Evolutionary conservation across 345 rosid species (phyloP).

Genomic region (Microthlaspi erraticum): DNA sequence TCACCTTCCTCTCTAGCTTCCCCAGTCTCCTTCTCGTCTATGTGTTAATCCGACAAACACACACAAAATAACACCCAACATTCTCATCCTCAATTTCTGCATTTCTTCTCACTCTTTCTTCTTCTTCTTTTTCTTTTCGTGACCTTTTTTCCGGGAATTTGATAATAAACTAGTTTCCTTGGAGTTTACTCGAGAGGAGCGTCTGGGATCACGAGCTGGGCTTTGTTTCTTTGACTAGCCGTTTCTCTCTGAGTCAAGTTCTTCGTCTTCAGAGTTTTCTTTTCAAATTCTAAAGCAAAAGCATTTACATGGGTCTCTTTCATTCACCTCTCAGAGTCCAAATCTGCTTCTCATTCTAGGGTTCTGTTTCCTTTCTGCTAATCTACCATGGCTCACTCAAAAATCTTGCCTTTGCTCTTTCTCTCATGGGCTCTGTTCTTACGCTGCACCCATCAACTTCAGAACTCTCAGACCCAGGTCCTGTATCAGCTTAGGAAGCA

Average conservation of each 20-base stretch:
- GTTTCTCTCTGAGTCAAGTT: constrained; percentile 16
- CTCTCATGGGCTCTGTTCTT: constrained; percentile 53
- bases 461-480: constrained; percentile 63
- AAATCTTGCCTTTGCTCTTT: constrained; percentile 45
- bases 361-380: constrained; percentile 37
- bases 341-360: constrained; percentile 37
- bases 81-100: constrained; percentile 34
- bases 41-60: constrained; percentile 43
- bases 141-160: constrained; percentile 15
- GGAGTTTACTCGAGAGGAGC: constrained; percentile 30
- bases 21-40: constrained; percentile 35
- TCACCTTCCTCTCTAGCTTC: constrained; percentile 40
- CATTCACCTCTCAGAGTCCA: constrained; percentile 23
- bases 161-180: constrained; percentile 16
- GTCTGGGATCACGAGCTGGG: constrained; percentile 43
- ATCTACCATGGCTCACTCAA: constrained; percentile 46
- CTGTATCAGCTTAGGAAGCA: constrained; percentile 81
- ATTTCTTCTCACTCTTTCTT: constrained; percentile 21
- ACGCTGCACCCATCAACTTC: constrained; percentile 58
- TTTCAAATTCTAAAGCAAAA: background rate
- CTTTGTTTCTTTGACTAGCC: constrained; percentile 30
- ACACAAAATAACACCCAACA: constrained; percentile 35
- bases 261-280: constrained; percentile 8
- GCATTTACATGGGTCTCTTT: constrained; percentile 31
- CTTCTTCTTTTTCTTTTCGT: constrained; percentile 11